Base-by-base conservation (phyloP, 2,329 filamentous ascomycete species). In the Penicillium glabrum region DNA sequence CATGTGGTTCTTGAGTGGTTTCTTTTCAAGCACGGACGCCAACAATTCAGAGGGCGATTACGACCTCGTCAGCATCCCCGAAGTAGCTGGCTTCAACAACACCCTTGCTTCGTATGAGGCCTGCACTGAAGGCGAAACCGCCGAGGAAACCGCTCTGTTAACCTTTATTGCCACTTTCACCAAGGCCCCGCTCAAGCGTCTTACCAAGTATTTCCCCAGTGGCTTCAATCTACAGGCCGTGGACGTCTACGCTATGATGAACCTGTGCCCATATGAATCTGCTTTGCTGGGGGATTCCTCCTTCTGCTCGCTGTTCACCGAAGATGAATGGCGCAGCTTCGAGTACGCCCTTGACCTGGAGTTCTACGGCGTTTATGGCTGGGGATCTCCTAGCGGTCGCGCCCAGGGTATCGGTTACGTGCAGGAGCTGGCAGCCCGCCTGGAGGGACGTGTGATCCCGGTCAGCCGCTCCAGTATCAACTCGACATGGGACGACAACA, bases 321-420 rank as follows among this genome's bases (percentile, higher is more conserved):
- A 76, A 45, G 76, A 81, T 50, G 82, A 85, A 65, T 85, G 82
- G 82, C 69, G 73, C n/a, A 80, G 79, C 23, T 85, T 82, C 63
- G 82, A 82, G 54, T 79, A 80, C 58, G 79, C 77, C 3, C 68
- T 83, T 11, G 83, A 85, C 60, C 76, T 83, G 37, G 77, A 80
- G 52, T 85, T 74, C 64, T 79, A 74, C 58, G 75, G 72, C 27
- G 76, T 80, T 60, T 80, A 78, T 58, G 70, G 68, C 11, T 80
- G 68, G 57, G 80, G 81, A 26, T 78, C 79, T 14, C 80, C 81
- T 1, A 81, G 77, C 1, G 81, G 79, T 23, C 78, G 81, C 19
- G 80, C 80, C 4, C 80, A 83, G 61, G 81, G 81, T 11, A 77
- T 83, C 16, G 81, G 81, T 23, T 83, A 82, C 54, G 71, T 83